These are phyloP conservation scores for Ophiostoma triangulosporum DNA, from an alignment of 2,329 filamentous ascomycete genomes.

Conservation along the genomic window DNA sequence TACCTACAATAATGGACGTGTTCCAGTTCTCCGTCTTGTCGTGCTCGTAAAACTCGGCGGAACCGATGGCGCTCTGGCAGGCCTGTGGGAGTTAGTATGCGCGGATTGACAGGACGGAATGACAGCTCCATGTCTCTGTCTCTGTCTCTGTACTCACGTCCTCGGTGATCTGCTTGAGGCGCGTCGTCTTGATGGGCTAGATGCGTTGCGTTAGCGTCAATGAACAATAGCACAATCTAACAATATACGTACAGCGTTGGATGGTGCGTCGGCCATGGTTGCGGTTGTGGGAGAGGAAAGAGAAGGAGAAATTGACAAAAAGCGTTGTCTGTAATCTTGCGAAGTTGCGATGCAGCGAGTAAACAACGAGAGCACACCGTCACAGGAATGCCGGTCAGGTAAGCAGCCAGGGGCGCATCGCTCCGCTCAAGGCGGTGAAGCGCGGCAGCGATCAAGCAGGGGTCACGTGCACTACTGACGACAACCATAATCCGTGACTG, in stretches of 20 bases:
- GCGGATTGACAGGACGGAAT: too few relatives aligned
- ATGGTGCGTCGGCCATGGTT: constrained; percentile 9
- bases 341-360: too few relatives aligned
- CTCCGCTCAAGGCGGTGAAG: too few relatives aligned
- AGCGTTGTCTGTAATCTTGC: too few relatives aligned
- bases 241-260: constrained; percentile 7
- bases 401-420: too few relatives aligned
- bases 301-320: too few relatives aligned
- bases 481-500: too few relatives aligned
- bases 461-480: too few relatives aligned
- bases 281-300: too few relatives aligned
- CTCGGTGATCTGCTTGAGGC: constrained; percentile 73
- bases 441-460: too few relatives aligned
- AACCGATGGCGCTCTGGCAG: constrained; percentile 64
- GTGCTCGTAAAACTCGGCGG: constrained; percentile 74
- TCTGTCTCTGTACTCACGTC: constrained; percentile 44
- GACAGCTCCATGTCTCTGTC: not conserved
- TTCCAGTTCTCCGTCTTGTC: constrained; percentile 79
- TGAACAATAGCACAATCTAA: not conserved
- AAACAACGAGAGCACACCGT: too few relatives aligned
- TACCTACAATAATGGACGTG: constrained; percentile 73
- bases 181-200: constrained; percentile 61
- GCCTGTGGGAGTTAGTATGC: constrained; percentile 40
- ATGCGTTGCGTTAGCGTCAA: not conserved
- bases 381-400: too few relatives aligned